Evolutionary conservation across 2,329 filamentous ascomycete species (phyloP).

Genomic region (Trichoderma cornu-damae): DNA sequence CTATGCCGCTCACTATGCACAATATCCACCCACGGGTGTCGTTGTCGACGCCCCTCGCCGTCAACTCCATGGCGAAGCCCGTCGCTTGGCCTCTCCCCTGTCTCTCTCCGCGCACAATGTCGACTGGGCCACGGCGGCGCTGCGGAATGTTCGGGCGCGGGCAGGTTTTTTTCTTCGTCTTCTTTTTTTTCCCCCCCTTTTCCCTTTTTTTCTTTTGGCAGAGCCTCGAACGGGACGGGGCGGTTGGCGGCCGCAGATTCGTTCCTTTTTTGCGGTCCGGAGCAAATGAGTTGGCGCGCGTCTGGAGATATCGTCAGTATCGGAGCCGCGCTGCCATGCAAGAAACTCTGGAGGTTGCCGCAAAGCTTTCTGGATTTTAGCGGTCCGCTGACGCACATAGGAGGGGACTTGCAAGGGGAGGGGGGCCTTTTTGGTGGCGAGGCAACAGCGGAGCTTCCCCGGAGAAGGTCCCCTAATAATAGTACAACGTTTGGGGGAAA

Average conservation of each 20-base stretch:
- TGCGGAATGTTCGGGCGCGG: too few relatives aligned
- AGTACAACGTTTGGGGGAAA: too few relatives aligned
- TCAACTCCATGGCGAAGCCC: slow-evolving; percentile 44
- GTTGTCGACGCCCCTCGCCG: slow-evolving; percentile 52
- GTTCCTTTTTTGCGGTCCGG: neutral
- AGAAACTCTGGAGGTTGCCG: neutral
- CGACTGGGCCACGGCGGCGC: neutral
- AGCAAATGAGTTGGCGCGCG: neutral
- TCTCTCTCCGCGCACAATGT: slow-evolving; percentile 2
- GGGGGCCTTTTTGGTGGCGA: neutral
- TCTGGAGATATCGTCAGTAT: neutral
- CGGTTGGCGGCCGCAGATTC: too few relatives aligned
- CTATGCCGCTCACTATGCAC: slow-evolving; percentile 72
- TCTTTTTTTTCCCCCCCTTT: too few relatives aligned
- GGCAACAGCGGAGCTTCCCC: neutral
- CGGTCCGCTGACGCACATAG: slow-evolving; percentile 16
- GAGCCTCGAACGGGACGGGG: neutral
- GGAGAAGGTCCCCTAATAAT: too few relatives aligned
- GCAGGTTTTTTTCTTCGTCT: too few relatives aligned
- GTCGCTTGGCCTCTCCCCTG: neutral
- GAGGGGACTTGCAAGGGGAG: neutral
- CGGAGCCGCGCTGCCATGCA: neutral
- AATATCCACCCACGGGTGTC: slow-evolving; percentile 94
- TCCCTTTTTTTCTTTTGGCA: too few relatives aligned
- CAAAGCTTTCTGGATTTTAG: neutral